Evolutionary conservation across 2,329 filamentous ascomycete species (phyloP).

Genomic region (Hymenoscyphus repandus): DNA sequence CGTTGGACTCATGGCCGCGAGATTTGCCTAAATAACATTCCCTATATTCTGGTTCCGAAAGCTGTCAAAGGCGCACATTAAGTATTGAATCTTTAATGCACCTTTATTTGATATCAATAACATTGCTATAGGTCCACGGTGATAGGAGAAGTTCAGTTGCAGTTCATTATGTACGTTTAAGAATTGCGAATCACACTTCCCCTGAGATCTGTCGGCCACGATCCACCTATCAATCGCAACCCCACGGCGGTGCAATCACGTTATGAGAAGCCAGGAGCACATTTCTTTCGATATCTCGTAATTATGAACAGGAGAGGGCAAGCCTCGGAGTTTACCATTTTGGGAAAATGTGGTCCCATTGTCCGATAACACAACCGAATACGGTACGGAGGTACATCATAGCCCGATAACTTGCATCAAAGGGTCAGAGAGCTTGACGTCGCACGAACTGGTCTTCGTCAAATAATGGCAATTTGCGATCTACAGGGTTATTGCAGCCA

Average conservation of each 20-base stretch:
- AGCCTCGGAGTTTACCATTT: not conserved
- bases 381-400: not conserved
- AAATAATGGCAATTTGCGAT: not conserved
- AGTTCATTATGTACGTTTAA: no score
- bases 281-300: not conserved
- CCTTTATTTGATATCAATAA: no score
- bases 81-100: not conserved
- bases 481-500: not conserved
- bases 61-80: conserved; percentile 1
- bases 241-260: no score
- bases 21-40: conserved; percentile 9
- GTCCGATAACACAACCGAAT: not conserved
- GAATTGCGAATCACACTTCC: no score
- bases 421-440: conserved; percentile 7
- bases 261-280: no score
- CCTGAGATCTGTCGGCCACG: no score
- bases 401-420: conserved; percentile 5
- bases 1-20: not conserved
- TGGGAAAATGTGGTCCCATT: not conserved
- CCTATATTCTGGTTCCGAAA: not conserved
- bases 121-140: no score
- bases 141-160: no score
- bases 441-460: conserved; percentile 3
- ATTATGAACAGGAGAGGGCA: not conserved
- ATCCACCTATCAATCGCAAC: no score